Base-by-base conservation (phyloP, 1,284 basidiomycete species). In the Cystobasidium pallidum region DNA sequence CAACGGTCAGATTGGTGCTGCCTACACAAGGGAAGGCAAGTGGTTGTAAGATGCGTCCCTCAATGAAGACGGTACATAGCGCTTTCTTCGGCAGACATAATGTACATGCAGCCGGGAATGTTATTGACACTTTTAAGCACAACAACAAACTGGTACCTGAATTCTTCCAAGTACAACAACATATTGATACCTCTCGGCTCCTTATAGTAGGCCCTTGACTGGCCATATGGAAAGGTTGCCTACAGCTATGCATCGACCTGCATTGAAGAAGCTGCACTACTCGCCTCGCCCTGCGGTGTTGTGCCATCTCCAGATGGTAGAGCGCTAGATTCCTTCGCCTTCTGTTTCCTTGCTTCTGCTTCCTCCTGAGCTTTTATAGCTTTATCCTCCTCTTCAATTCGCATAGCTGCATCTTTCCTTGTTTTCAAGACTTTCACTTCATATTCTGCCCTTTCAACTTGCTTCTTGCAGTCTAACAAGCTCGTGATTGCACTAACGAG, bases 391-490 rank as follows among this genome's bases (percentile, higher is more conserved):
- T 63, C 68, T 19, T 71, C 59, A 19, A 71, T 57, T 11, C 68
- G 39, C 59, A 71, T 63, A 39, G 68, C 68, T 30, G 68, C 68
- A 41, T 64, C 70, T 32, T 65, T 74, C 32, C 73, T 36, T 10
- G 55, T 66, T 30, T 86, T 88, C 73, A 89, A 79, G 2, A 89
- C 86, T 66, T 87, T 82, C 52, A 93, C 86, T 77, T 97, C 94
- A 78, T 90, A 88, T 36, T 94, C 91, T 8, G 89, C 86, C 77
- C 89, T 87, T 80, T 96, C 93, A 26, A 91, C 86, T n/a, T 88
- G 84, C 77, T 90, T 89, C 84, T 95, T 96, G 75, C 88, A 88
- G 76, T 97, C 93, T 17, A 94, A 84, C 76, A 96, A 81, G 19
- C 86, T 83, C 2, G 85, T 85, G 0, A 91, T 86, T 0, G 90